Base-by-base conservation (phyloP, 805 yeast species). In the Alloascoidea hylecoeti region DNA sequence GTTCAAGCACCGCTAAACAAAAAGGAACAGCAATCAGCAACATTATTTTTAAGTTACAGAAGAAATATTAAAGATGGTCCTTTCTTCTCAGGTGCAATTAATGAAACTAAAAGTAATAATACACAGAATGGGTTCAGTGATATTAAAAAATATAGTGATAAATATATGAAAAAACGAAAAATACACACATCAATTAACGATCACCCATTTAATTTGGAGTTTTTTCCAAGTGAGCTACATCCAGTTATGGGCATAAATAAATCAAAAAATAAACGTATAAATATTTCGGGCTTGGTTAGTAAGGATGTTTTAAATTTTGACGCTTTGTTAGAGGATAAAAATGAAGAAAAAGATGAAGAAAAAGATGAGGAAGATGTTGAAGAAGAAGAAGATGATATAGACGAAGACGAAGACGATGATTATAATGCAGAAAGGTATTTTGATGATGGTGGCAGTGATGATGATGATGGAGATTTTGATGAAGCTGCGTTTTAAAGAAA, bases 401-500 rank as follows among this genome's bases (percentile, higher is more conserved):
- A 57, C 43, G 85, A 77, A 44, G 80, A 78, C 40, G 85, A 78
- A 17, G 86, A 79, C 46, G 83, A 76, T 49, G 85, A 78, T 52
- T 79, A 79, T 49, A 79, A 79, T 48, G 89, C 89, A 5, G 89
- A 79, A 47, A 74, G 73, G 55, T 79, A 79, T 56, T 79, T 79
- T 49, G 86, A 79, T 34, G 83, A 78, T 44, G 79, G 74, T 38
- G 76, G 70, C 33, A 66, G 53, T 38, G 63, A 55, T 32, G 73
- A 64, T 15, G 77, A 66, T 30, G 78, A 66, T 37, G 76, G 61
- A 23, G 83, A 68, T n/a, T 79, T 70, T 39, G 78, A 68, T 39
- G 84, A 78, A 52, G 85, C 84, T 3, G 84, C 81, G 9, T 78
- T 76, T 45, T 78, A 57, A 51, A 16, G 13, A 34, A 27, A 32